Evolutionary conservation across 768 basidiomycete genomes (phyloP).

Genomic region (Mycena alexandri): DNA sequence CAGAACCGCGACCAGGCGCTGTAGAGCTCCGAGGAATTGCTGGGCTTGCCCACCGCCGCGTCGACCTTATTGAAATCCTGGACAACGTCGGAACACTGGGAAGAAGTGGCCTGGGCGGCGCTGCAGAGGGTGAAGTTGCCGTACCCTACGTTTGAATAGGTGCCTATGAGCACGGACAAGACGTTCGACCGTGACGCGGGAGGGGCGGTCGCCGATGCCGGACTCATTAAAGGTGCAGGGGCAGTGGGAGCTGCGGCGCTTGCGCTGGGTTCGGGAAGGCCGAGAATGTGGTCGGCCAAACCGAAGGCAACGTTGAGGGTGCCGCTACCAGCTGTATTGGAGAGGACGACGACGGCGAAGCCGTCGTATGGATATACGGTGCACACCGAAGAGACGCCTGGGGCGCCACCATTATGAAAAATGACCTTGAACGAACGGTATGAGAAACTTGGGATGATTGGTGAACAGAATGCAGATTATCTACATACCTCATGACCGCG

Average conservation of each 20-base stretch:
- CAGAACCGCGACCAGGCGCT: conserved; percentile 50
- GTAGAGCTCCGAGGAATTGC: conserved; percentile 38
- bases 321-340: conserved; percentile 41
- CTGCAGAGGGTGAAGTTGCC: conserved; percentile 53
- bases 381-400: conserved; percentile 46
- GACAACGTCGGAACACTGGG: conserved; percentile 39
- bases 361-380: conserved; percentile 50
- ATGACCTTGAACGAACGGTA: conserved; percentile 44
- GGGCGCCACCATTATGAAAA: conserved; percentile 48
- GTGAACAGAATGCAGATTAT: neutral
- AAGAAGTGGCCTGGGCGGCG: conserved; percentile 39
- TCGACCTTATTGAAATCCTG: conserved; percentile 46
- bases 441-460: neutral
- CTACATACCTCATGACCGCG: conserved; percentile 53
- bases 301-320: conserved; percentile 29
- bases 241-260: neutral
- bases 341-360: conserved; percentile 51
- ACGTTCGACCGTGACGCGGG: neutral
- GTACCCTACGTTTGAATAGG: conserved; percentile 54
- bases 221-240: neutral
- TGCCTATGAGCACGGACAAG: conserved; percentile 49
- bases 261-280: neutral
- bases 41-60: conserved; percentile 1
- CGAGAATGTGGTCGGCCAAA: conserved; percentile 37
- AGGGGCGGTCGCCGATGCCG: too few species aligned